A percentile compares a stretch with the other conserved stretches of the same genome.
Evolutionary conservation across 805 yeast genomes (phyloP).

Genomic region (Metschnikowia hibisci): DNA sequence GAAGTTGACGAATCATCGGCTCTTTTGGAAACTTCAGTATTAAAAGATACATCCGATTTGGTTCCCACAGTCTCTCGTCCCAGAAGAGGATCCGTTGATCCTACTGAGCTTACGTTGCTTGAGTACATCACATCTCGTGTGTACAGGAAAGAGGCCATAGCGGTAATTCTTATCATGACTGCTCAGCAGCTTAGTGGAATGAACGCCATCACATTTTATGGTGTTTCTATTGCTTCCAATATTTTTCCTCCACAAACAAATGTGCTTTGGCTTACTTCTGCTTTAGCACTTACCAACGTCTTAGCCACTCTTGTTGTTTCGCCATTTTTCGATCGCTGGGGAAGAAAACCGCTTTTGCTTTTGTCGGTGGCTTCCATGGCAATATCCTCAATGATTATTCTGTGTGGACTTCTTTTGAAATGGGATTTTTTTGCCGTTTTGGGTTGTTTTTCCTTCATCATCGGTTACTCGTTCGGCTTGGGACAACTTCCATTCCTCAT

Average conservation of each 20-base stretch:
- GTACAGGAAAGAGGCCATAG: constrained; percentile 26
- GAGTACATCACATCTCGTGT: constrained; percentile 20
- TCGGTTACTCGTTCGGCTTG: constrained; percentile 34
- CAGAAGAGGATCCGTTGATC: constrained; percentile 24
- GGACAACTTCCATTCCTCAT: constrained; percentile 38
- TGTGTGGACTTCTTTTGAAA: constrained; percentile 21
- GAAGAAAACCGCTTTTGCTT: constrained; percentile 27
- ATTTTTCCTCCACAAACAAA: constrained; percentile 14
- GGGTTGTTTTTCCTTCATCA: constrained; percentile 30
- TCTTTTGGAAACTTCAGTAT: constrained; percentile 1
- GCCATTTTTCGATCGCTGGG: constrained; percentile 19
- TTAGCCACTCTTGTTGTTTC: constrained; percentile 15
- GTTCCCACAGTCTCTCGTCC: not conserved
- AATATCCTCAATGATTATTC: constrained; percentile 23
- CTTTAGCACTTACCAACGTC: constrained; percentile 19
- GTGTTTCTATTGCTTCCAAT: constrained; percentile 19
- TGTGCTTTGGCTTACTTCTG: constrained; percentile 17
- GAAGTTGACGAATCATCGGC: constrained; percentile 5
- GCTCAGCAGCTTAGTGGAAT: constrained; percentile 34
- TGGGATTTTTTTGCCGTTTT: constrained; percentile 20
- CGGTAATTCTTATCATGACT: constrained; percentile 34
- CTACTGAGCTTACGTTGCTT: constrained; percentile 18
- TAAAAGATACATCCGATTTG: not conserved
- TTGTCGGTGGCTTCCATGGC: constrained; percentile 23
- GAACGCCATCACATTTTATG: constrained; percentile 25